A percentile compares a stretch with the other conserved stretches of the same genome.
phyloP scores from a whole-genome alignment of 768 basidiomycete species.

The Lactarius trivialis region DNA sequence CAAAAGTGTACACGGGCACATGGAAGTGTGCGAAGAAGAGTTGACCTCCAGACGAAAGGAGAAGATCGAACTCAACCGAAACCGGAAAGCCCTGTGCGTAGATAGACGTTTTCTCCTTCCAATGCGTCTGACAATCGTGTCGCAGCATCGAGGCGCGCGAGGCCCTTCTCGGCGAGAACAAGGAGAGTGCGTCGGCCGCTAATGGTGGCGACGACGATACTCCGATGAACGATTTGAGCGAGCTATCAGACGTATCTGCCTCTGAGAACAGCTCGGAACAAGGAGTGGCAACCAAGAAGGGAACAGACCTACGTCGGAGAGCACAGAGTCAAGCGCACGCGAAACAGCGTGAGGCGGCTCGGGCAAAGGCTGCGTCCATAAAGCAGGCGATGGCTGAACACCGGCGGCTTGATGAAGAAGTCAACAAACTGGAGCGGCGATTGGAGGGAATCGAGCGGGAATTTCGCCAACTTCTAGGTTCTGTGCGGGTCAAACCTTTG shows the following conservation, averaged over 20 bases:
- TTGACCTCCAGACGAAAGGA: constrained; percentile 91
- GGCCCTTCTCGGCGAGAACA: constrained; percentile 47
- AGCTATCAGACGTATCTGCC: constrained; percentile 61
- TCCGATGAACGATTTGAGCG: constrained; percentile 59
- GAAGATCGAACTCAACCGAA: constrained; percentile 89
- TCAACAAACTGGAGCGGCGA: constrained; percentile 71
- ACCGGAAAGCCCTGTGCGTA: constrained; percentile 82
- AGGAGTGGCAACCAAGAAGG: constrained; percentile 28
- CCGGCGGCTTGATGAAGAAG: constrained; percentile 81
- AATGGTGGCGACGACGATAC: constrained; percentile 48
- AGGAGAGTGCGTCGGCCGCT: constrained; percentile 32
- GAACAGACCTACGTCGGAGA: constrained; percentile 38
- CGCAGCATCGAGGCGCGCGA: constrained; percentile 69
- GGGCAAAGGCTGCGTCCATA: constrained; percentile 69
- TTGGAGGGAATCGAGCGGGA: constrained; percentile 89
- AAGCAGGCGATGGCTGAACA: constrained; percentile 81
- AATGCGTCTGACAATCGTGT: constrained; percentile 14
- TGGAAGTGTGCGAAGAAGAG: constrained; percentile 86
- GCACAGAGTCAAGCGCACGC: constrained; percentile 55
- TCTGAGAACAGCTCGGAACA: constrained; percentile 57
- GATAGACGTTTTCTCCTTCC: constrained; percentile 1
- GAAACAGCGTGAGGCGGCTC: constrained; percentile 75
- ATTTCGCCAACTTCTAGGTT: constrained; percentile 83
- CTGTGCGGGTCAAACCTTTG: constrained; percentile 79
- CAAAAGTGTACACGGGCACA: constrained; percentile 78